Base-by-base conservation (phyloP, 129 eudicot genomes). In the Flaveria trinervia region DNA sequence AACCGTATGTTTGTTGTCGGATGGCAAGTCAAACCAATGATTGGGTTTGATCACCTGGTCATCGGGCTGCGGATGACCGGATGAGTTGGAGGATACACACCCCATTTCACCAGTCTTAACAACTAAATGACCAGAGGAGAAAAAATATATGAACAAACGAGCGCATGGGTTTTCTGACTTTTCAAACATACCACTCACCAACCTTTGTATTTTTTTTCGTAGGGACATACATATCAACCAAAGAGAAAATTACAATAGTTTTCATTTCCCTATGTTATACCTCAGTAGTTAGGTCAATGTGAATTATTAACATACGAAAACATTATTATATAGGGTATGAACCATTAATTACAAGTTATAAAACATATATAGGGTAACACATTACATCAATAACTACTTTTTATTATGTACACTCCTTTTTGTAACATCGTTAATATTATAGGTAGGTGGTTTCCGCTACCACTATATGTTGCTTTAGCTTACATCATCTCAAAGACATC, bases 101-200 rank as follows among this genome's bases (percentile, higher is more conserved):
- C 77, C 77, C 77, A 73, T 73, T 73, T 36, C 46, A 48, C 36
- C 41, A 70, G 74, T 46, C 41, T 70, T 36, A 17, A 17, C 20
- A 20, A 52, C 5, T 23, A 33, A 52, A 68, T n/a, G 18, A 10
- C 9, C 3, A 30, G 26, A 72, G 30, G 9, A 30, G 48, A 15
- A 54, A 56, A 56, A 43, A 18, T 72, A 54, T 71, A 36, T 13
- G 77, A 55, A 55, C 62, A 55, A 18, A 55, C 1, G 62, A 55
- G 62, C 25, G 62, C 62, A 17, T 55, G 62, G 62, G 28, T 20
- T 18, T 55, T 55, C 25, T 18, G 62, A 55, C 62, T 17, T 55
- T 55, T 55, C 62, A 55, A 55, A 55, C 62, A 55, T 55, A 7
- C 61, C 22, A 18, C 28, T 55, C 28, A 55, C 62, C 62, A 55